Base-by-base conservation (phyloP, 768 basidiomycete species). In the Xerocomus brunneocitrinus region DNA sequence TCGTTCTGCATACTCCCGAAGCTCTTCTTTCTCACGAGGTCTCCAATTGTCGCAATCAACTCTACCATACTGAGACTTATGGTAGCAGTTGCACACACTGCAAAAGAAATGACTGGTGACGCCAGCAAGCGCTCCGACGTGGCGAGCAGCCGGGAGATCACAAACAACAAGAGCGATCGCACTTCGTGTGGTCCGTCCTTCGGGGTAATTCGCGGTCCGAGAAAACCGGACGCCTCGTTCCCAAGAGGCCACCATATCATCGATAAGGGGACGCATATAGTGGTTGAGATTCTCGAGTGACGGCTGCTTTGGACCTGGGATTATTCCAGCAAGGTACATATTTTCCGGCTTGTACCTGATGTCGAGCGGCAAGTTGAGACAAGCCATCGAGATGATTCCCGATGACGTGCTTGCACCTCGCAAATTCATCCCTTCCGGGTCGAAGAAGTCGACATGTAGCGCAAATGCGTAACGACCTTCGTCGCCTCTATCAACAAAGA, bases 251-350 rank as follows among this genome's bases (percentile, higher is more conserved):
- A 19, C 32, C 10, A 79, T 51, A 13, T 77, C 67, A 3, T 70
- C 46, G 0, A 78, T 65, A 0, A 79, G 57, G 0, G 70, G 68
- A 0, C 31, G n/a, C 0, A 78, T 50, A 10, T 70, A 67, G 30
- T 73, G 68, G 30, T 76, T 74, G 1, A 74, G 49, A 30, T 76
- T 52, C 0, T 63, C 54, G 0, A 58, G 46, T 0, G 58, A 56
- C 0, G 75, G 74, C 22, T 75, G 65, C 2, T 59, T 48, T 0
- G 75, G 75, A 0, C 75, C 70, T 0, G 73, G 74, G 3, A 74
- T 71, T 31, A 75, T 59, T 0, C 65, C 73, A 0, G 64, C 67
- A 0, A 75, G 58, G 51, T 67, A 77, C 55, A 78, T 63, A 54
- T 79, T 74, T 28, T 76, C 67, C 0, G 59, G 58, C 8, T 67